Evolutionary conservation across 768 basidiomycete genomes (phyloP).

Genomic region (Panus rudis): DNA sequence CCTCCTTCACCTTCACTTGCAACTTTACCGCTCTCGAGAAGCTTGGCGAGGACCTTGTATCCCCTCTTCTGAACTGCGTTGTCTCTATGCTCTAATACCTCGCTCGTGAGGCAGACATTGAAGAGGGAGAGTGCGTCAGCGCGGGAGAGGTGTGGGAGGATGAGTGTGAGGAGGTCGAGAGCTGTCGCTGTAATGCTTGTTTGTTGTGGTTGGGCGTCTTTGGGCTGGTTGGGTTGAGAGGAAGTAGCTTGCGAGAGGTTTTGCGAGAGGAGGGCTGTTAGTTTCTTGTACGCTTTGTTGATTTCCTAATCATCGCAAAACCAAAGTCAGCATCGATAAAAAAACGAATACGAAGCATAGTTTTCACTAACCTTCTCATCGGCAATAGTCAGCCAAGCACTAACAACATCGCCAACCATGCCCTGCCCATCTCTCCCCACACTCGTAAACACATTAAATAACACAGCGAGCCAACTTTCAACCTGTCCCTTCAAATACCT

Average conservation of each 20-base stretch:
- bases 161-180: slow-evolving; percentile 79
- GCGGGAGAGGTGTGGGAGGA: slow-evolving; percentile 67
- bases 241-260: slow-evolving; percentile 42
- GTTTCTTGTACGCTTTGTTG: slow-evolving; percentile 73
- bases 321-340: too few relatives aligned
- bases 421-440: slow-evolving; percentile 64
- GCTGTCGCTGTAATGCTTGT: slow-evolving; percentile 54
- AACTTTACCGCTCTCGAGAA: slow-evolving; percentile 61
- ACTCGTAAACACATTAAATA: slow-evolving; percentile 94
- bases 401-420: slow-evolving; percentile 86
- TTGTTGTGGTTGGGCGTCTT: slow-evolving; percentile 23
- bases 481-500: slow-evolving; percentile 67
- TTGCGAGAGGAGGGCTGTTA: slow-evolving; percentile 64
- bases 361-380: slow-evolving; percentile 54
- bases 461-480: slow-evolving; percentile 90
- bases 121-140: slow-evolving; percentile 60
- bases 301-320: slow-evolving; percentile 63
- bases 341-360: too few relatives aligned
- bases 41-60: slow-evolving; percentile 81
- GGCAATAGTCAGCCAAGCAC: slow-evolving; percentile 79
- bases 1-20: too few relatives aligned
- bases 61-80: slow-evolving; percentile 93
- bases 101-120: slow-evolving; percentile 57
- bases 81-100: slow-evolving; percentile 70
- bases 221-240: slow-evolving; percentile 29